Conservation (phyloP, 2,329 filamentous ascomycete genomes). For the Botrytis hyacinthi region DNA sequence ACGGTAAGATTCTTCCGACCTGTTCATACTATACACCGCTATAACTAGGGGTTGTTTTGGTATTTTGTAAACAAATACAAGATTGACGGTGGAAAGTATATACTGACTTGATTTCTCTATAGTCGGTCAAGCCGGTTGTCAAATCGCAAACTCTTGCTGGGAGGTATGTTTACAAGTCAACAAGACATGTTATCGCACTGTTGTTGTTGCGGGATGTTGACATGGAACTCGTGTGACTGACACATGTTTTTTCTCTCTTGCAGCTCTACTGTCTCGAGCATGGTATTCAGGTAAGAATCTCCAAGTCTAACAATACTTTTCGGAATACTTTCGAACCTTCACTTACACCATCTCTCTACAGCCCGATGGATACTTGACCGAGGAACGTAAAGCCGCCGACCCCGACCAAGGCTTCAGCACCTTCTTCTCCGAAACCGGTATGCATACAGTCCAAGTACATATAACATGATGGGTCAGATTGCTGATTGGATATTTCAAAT, state of each 20-base stretch:
- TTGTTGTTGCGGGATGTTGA: slow-evolving; percentile 2
- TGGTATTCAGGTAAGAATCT: slow-evolving; percentile 83
- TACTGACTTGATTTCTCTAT: slow-evolving; percentile 39
- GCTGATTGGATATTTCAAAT: slow-evolving; percentile 30
- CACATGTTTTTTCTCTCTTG: slow-evolving; percentile 34
- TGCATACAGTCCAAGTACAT: slow-evolving; percentile 34
- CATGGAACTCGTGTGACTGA: slow-evolving; percentile 28
- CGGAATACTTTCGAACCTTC: slow-evolving; percentile 12
- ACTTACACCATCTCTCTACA: slow-evolving; percentile 46
- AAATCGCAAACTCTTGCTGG: slow-evolving; percentile 99
- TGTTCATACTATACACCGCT: slow-evolving; percentile 40
- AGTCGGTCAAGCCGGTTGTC: slow-evolving; percentile 99
- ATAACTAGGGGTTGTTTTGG: slow-evolving; percentile 36
- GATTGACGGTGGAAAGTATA: slow-evolving; percentile 21
- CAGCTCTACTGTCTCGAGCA: slow-evolving; percentile 99
- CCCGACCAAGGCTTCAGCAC: slow-evolving; percentile 99
- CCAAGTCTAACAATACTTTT: slow-evolving; percentile 5
- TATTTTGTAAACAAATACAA: slow-evolving; percentile 26
- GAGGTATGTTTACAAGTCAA: slow-evolving; percentile 69
- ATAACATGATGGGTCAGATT: slow-evolving; percentile 30
- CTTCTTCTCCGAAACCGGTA: slow-evolving; percentile 99
- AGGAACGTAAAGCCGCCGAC: slow-evolving; percentile 91
- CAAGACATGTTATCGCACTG: slow-evolving; percentile 30
- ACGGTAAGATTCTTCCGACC: slow-evolving; percentile 64
- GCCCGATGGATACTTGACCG: slow-evolving; percentile 98